Evolutionary conservation across 2,329 filamentous ascomycete species (phyloP).

Genomic region (Lomentospora prolificans): DNA sequence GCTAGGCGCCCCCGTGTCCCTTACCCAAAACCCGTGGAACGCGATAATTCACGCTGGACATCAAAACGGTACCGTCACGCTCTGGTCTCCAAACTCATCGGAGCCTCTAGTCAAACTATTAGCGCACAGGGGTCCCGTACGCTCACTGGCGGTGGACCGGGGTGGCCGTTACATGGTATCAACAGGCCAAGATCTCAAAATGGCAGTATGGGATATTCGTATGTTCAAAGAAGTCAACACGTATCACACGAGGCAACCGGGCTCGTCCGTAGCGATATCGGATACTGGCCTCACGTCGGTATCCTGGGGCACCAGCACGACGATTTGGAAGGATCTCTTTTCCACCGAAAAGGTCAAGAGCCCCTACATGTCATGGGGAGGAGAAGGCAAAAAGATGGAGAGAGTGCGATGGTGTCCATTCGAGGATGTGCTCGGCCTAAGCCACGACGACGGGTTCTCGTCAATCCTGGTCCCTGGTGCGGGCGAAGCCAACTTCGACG

Average conservation of each 20-base stretch:
- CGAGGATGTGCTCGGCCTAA: slow-evolving; percentile 82
- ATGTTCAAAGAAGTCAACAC: slow-evolving; percentile 89
- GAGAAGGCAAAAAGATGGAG: slow-evolving; percentile 72
- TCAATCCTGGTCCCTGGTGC: slow-evolving; percentile 86
- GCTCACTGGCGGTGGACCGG: slow-evolving; percentile 74
- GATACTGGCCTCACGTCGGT: slow-evolving; percentile 82
- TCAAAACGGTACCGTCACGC: slow-evolving; percentile 85
- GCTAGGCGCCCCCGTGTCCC: slow-evolving; percentile 70
- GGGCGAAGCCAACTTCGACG: slow-evolving; percentile 95
- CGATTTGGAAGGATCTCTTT: slow-evolving; percentile 87
- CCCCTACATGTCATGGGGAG: slow-evolving; percentile 90
- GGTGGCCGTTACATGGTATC: slow-evolving; percentile 95
- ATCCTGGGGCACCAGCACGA: slow-evolving; percentile 81
- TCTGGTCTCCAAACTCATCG: slow-evolving; percentile 90
- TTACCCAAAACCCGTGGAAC: slow-evolving; percentile 86
- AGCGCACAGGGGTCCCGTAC: slow-evolving; percentile 80
- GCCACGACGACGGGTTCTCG: slow-evolving; percentile 78
- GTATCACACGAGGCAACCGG: slow-evolving; percentile 77
- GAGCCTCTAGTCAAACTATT: slow-evolving; percentile 85
- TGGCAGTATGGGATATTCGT: slow-evolving; percentile 93
- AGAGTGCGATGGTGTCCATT: slow-evolving; percentile 86
- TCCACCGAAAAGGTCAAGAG: slow-evolving; percentile 71
- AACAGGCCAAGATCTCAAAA: slow-evolving; percentile 77
- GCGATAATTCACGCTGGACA: slow-evolving; percentile 87
- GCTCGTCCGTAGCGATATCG: slow-evolving; percentile 75